Evolutionary conservation across 2,329 filamentous ascomycete species (phyloP), one percentile per base, ranked within the genome.

Genomic region (Trichoderma atroviride): DNA sequence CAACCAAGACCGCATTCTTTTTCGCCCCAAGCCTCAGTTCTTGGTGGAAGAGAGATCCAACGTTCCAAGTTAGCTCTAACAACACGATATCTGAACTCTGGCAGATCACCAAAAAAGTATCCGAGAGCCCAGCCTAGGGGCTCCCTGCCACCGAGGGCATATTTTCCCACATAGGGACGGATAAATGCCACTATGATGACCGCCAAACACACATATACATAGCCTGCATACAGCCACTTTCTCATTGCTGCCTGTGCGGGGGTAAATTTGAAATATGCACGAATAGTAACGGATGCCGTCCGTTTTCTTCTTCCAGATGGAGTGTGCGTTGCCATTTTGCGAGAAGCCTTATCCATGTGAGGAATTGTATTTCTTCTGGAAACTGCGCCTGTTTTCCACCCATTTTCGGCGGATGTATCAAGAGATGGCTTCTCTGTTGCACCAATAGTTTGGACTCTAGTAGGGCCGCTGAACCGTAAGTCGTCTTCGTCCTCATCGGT

Each of bases 81-180:
- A 10, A 95, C 86, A 77, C 91, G 85, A 77, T 91, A 89, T 29
- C 94, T 87, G 73, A 97, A 88, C 75, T 84, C 85, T 0, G 87
- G 85, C 13, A 94, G 77, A 74, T 97, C 92, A 14, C 95, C 94
- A 71, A 98, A 87, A 3, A 97, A 82, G 78, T 99, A 99, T 2
- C 93, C 91, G 13, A 97, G 79, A 0, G 93, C 94, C 96, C 96
- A 99, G 2, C 95, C 93, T 56, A 99, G 88, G 0, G 96, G 94
- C 74, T 99, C 96, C 63, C 89, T 82, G 19, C 88, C 89, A 40
- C 85, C 76, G 1, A 99, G 83, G 16, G 93, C 94, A 71, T 87
- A 84, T 55, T 81, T 80, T 50, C 86, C 81, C 61, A 98, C 88
- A 73, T 93, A 91, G 2, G 84, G 83, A 66, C 94, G 88, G 33